phyloP scores from a whole-genome alignment of 371 early-diverging fungal genomes.

The Smittium culicis region DNA sequence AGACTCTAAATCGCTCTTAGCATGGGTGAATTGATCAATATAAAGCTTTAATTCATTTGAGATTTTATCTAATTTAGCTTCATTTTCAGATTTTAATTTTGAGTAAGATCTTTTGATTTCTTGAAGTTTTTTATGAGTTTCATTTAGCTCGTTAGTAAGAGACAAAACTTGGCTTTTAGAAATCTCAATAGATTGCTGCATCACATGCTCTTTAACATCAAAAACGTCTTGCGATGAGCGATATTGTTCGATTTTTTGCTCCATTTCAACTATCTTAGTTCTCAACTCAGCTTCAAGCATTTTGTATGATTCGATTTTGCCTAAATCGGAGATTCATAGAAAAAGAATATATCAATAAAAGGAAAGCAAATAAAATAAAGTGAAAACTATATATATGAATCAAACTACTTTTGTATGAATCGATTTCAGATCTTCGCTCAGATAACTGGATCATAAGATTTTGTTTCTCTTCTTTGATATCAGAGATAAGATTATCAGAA shows the following conservation, averaged over 20 bases:
- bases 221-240: constrained; percentile 21
- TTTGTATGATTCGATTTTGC: neutral
- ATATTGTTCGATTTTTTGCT: constrained; percentile 28
- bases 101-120: neutral
- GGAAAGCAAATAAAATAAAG: too few species aligned
- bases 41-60: constrained; percentile 29
- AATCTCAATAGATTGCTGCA: constrained; percentile 28
- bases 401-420: constrained; percentile 10
- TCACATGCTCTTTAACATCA: constrained; percentile 31
- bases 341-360: too few species aligned
- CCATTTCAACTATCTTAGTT: constrained; percentile 20
- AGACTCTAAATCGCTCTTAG: constrained; percentile 29
- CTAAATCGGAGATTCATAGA: too few species aligned
- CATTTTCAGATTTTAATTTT: constrained; percentile 28
- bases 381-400: too few species aligned
- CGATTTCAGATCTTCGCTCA: constrained; percentile 25
- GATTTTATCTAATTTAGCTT: constrained; percentile 19
- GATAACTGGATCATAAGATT: constrained; percentile 19
- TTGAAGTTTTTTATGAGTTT: constrained; percentile 24
- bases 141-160: constrained; percentile 40
- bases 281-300: constrained; percentile 20
- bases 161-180: constrained; percentile 34
- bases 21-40: constrained; percentile 19
- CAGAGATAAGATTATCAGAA: constrained; percentile 13
- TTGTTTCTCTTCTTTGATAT: constrained; percentile 25